Base-by-base conservation (phyloP, 306 rosid genomes). In the Malus domestica region DNA sequence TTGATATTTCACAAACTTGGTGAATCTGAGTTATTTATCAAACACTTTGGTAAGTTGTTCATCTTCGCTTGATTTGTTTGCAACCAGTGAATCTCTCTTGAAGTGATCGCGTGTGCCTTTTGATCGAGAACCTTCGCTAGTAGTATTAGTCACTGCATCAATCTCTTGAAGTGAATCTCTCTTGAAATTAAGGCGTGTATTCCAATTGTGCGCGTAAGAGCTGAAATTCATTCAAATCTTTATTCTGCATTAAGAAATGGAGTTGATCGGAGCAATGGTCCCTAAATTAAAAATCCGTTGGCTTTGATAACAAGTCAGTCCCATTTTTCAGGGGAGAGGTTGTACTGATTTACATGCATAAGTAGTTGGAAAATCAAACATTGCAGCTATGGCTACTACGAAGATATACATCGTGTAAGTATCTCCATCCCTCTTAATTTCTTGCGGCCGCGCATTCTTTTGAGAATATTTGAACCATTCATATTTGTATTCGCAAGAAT, bases 371-470 rank as follows among this genome's bases (percentile, higher is more conserved):
- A 62, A 33, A 78, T 78, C 77, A 67, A 42, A 42, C 45, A 42
- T 42, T 60, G 51, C 64, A 19, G 77, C 61, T 81, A 90, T 91
- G 96, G 81, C 89, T 27, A 83, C 83, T 66, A 90, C 96, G 73
- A 94, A 91, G 85, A 80, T 91, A 77, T 91, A 85, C 75, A 54
- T 94, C 64, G 91, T 94, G 98, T 90, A 80, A 88, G 96, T 45
- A 66, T 81, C 74, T 77, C 33, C 33, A 18, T 46, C 49, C 58
- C 8, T 13, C 42, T 19, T 52, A 13, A 44, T 74, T 38, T 25
- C 42, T 55, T 69, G 25, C 32, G 15, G 6, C 15, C 10, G 49
- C 9, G 6, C 76, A 77, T 27, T 11, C 29, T 49, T 18, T 38
- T 9, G 18, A 40, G 46, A 15, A 20, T 13, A 65, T 5, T 59